Base-by-base conservation (phyloP, 306 rosid genomes). In the Geum urbanum region DNA sequence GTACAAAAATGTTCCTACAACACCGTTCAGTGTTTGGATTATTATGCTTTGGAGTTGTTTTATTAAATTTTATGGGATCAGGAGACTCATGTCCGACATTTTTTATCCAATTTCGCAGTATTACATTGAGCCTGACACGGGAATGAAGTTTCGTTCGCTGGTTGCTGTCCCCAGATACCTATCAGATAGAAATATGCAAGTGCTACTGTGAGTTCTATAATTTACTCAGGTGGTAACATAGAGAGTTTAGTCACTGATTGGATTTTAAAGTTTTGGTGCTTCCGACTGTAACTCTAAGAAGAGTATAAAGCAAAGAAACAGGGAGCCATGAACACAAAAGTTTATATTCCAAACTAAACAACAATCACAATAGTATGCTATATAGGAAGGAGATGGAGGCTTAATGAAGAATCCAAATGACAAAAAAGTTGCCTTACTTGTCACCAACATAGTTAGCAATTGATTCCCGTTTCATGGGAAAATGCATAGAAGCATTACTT, bases 111-210 rank as follows among this genome's bases (percentile, higher is more conserved):
- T 71, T 69, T 18, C 18, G 78, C 85, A 89, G 96, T 85, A 67
- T 70, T 89, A 79, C 73, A 51, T 72, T 80, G 92, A 87, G 63
- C 88, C 88, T 8, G 60, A 39, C 19, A 85, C 86, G 4, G 75
- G 89, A 47, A 71, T 15, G 77, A 24, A 10, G 79, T 89, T 89
- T 70, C 92, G 86, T 49, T 89, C 91, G 5, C 69, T 89, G 75
- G 1, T 64, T 48, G 64, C 87, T 55, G 92, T 85, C 48, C 52
- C 70, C 82, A 80, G 81, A 80, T 70, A 89, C 71, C 81, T 89
- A 41, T 49, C 45, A 39, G 72, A 47, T n/a, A 80, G 70, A 48
- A 40, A 53, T 72, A 66, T 13, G 14, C 15, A 19, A 27, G 19
- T 57, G 48, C 68, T 27, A 48, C 35, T 32, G 92, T 84, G 73